phyloP scores from a whole-genome alignment of 805 yeast genomes.

The Barnettozyma populi region DNA sequence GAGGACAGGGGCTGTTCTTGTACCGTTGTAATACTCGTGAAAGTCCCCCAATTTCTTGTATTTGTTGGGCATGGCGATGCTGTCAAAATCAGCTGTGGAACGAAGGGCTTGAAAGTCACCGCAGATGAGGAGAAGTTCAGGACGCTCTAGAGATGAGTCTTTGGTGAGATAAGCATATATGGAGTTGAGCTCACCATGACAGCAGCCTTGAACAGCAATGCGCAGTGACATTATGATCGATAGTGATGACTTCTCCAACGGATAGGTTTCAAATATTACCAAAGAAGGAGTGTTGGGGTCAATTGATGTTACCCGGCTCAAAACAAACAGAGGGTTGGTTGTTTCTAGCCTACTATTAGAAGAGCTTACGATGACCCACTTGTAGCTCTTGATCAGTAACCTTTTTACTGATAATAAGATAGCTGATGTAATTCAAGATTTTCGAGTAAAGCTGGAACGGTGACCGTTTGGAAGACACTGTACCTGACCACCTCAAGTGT shows the following conservation, averaged over 20 bases:
- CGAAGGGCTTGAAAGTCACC: constrained; percentile 92
- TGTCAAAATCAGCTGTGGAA: constrained; percentile 52
- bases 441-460: too few species aligned
- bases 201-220: constrained; percentile 83
- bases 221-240: constrained; percentile 13
- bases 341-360: too few species aligned
- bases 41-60: constrained; percentile 78
- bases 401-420: too few species aligned
- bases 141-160: constrained; percentile 22
- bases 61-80: constrained; percentile 76
- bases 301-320: too few species aligned
- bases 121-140: constrained; percentile 67
- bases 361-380: too few species aligned
- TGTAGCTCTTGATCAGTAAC: too few species aligned
- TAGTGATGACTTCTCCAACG: background rate
- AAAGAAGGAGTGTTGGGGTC: too few species aligned
- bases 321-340: too few species aligned
- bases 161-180: constrained; percentile 41
- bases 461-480: too few species aligned
- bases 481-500: too few species aligned
- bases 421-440: too few species aligned
- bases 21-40: constrained; percentile 59
- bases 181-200: constrained; percentile 70
- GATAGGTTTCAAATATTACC: too few species aligned
- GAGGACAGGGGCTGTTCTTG: constrained; percentile 57